Base-by-base conservation (phyloP, 352 stramenopile genomes). In the Pythium angustatum region DNA sequence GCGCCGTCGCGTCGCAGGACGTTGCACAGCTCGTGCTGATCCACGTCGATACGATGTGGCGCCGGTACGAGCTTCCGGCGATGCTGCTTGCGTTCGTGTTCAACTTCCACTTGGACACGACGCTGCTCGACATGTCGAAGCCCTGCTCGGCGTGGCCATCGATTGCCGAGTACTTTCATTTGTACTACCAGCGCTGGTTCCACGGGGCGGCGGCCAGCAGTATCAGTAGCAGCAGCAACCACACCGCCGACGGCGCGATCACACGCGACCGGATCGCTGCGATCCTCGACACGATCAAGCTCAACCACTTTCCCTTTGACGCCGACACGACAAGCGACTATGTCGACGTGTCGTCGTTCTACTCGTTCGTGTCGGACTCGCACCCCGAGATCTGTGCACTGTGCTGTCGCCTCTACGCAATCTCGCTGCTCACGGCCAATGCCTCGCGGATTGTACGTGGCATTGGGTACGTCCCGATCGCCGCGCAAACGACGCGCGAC, bases 41-140 rank as follows among this genome's bases (percentile, higher is more conserved):
- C 26, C 68, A 79, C n/a, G 53, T 94, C 14, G 74, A 91, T 41
- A 60, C 60, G 2, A 77, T 87, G 56, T 94, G 85, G 85, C 75
- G 78, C 14, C 76, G 80, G 10, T 94, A 93, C 59, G 83, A 94
- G 27, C 34, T 91, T 34, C 82, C 83, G 3, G 73, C 67, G 8
- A 92, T 90, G 79, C 72, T 88, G 21, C 78, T 94, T 5, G 82
- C 85, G 12, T 93, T 81, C 57, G 76, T 90, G 21, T 91, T 93
- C 44, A 78, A 94, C 68, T 88, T 93, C 62, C 82, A 94, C 54
- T 65, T 94, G 33, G 82, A 91, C 19, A 77, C 62, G 22, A 71
- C 66, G 33, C 48, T 79, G 31, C 72, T 94, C 11, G 73, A 93
- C 44, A 83, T 80, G 64, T 75, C 58, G 51, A 78, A 78, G 38